Percentiles rank a stretch among this genome's conserved stretches.
Conservation (phyloP, 2,329 filamentous ascomycete genomes). For the Xylariaceae sp. region DNA sequence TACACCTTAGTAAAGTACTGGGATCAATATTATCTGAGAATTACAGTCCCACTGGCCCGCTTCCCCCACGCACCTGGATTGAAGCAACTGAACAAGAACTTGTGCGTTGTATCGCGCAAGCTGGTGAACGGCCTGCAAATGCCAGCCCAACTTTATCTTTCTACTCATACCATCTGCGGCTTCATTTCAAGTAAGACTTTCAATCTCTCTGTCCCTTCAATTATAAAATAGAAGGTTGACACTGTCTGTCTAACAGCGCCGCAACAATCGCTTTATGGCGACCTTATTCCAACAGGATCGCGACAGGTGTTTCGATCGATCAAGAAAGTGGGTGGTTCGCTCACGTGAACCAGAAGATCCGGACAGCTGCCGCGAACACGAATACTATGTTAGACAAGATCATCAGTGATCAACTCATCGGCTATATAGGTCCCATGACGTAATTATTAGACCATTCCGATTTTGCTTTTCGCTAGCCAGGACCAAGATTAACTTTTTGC, state of each 20-base stretch:
- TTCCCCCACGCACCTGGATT: conserved; percentile 16
- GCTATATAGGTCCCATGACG: conserved; percentile 23
- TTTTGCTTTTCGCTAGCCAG: not conserved
- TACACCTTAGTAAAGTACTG: conserved; percentile 20
- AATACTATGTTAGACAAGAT: conserved; percentile 18
- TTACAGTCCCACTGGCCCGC: conserved; percentile 14
- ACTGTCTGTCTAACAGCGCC: conserved; percentile 3
- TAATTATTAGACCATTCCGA: not conserved
- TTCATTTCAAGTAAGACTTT: conserved; percentile 19
- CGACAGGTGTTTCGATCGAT: conserved; percentile 1
- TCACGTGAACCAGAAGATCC: conserved; percentile 18
- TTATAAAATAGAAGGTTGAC: not conserved
- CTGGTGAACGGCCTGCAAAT: conserved; percentile 7
- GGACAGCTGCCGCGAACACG: conserved; percentile 12
- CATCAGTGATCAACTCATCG: conserved; percentile 19
- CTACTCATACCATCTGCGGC: conserved; percentile 19
- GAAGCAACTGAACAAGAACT: conserved; percentile 20
- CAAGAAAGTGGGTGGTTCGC: conserved; percentile 14
- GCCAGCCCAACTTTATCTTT: conserved; percentile 15
- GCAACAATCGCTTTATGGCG: conserved; percentile 19
- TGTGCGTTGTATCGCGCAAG: conserved; percentile 12
- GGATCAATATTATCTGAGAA: conserved; percentile 20
- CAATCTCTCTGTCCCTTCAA: not conserved
- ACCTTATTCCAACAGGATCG: conserved; percentile 12
- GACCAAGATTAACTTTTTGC: not conserved